A percentile compares a stretch with the other conserved stretches of the same genome.
These are phyloP conservation scores for Lepidium sativum DNA, from an alignment of 345 rosid species.

Conservation along the genomic window DNA sequence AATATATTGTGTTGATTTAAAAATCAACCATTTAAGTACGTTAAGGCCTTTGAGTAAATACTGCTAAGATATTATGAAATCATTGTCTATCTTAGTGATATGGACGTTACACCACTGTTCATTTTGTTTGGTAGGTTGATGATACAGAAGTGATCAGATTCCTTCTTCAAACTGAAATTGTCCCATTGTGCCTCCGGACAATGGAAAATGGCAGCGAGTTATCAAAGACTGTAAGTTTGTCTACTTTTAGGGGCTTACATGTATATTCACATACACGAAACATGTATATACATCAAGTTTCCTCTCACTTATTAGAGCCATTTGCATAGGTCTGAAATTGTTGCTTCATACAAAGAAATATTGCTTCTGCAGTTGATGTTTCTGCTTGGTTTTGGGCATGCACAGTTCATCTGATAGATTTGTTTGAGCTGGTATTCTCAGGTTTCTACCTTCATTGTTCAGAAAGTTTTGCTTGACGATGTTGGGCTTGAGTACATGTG, in stretches of 20 bases:
- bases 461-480: slow-evolving; percentile 72
- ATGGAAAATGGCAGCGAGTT: slow-evolving; percentile 41
- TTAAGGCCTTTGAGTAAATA: neutral
- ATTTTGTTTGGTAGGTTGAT: slow-evolving; percentile 32
- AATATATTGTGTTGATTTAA: neutral
- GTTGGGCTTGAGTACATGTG: slow-evolving; percentile 91
- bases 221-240: slow-evolving; percentile 46
- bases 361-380: slow-evolving; percentile 1
- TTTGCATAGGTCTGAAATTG: neutral
- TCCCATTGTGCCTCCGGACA: slow-evolving; percentile 43
- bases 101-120: slow-evolving; percentile 1
- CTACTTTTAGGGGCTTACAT: slow-evolving; percentile 2
- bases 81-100: neutral
- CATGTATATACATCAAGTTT: too few relatives aligned
- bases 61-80: neutral
- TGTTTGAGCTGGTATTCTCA: slow-evolving; percentile 25
- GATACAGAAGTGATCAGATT: slow-evolving; percentile 30
- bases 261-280: too few relatives aligned
- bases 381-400: neutral
- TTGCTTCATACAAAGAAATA: neutral
- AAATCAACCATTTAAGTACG: slow-evolving; percentile 5
- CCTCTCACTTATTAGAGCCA: neutral
- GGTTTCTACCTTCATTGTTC: slow-evolving; percentile 94
- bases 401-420: neutral
- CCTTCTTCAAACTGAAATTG: slow-evolving; percentile 33